Evolutionary conservation across 2,329 filamentous ascomycete genomes (phyloP).

Genomic region (Domatiomyces catenatus): DNA sequence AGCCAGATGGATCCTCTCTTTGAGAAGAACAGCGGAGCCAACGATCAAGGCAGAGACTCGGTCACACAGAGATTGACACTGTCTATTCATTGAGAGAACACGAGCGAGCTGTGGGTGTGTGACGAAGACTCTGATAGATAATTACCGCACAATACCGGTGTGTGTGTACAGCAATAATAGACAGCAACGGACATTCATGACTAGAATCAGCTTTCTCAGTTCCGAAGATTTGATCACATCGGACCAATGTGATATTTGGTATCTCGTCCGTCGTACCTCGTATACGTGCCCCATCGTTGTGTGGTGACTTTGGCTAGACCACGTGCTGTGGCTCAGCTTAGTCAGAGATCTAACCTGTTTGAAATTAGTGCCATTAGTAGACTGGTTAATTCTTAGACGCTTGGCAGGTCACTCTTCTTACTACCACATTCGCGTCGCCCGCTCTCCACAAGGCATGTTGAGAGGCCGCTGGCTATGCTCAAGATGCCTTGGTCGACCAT

Average conservation of each 20-base stretch:
- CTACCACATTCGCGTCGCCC: background rate
- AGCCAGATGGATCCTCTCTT: background rate
- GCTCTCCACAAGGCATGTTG: slow-evolving; percentile 1
- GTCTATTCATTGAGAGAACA: background rate
- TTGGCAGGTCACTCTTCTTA: background rate
- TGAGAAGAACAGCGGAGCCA: background rate
- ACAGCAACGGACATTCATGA: too few relatives aligned
- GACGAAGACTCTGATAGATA: background rate
- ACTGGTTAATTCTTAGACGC: too few relatives aligned
- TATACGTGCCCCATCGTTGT: too few relatives aligned
- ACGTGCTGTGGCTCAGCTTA: too few relatives aligned
- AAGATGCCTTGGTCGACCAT: slow-evolving; percentile 8
- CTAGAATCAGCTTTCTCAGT: too few relatives aligned
- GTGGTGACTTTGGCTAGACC: too few relatives aligned
- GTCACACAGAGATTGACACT: background rate
- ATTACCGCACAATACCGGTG: background rate
- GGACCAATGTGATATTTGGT: too few relatives aligned
- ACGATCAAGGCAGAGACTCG: background rate
- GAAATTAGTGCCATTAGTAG: too few relatives aligned
- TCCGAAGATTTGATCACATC: too few relatives aligned
- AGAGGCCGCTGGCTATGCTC: slow-evolving; percentile 1
- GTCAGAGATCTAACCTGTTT: too few relatives aligned
- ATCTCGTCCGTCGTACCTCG: too few relatives aligned
- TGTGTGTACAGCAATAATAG: background rate
- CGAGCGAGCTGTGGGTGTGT: background rate